Evolutionary conservation across 2,329 filamentous ascomycete species (phyloP).

Genomic region (Huntiella moniliformis): DNA sequence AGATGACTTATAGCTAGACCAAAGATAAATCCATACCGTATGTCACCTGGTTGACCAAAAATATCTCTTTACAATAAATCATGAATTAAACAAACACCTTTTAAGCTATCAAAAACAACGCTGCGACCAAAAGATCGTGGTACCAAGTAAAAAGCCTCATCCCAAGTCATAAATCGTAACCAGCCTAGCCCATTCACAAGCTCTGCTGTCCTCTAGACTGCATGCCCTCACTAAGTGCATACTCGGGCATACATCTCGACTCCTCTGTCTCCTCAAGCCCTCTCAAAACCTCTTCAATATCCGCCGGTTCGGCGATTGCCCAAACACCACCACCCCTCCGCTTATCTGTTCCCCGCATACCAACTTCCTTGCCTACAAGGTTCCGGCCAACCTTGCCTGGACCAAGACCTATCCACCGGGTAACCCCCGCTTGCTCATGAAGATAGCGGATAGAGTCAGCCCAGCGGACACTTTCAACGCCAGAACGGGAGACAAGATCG

Average conservation of each 20-base stretch:
- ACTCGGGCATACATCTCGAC: conserved; percentile 21
- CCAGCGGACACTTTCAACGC: conserved; percentile 85
- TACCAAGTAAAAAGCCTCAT: neutral
- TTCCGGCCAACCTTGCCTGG: conserved; percentile 89
- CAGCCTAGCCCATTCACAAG: neutral
- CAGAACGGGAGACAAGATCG: conserved; percentile 60
- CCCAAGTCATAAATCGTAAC: neutral
- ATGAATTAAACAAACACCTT: no score
- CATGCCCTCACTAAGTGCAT: conserved; percentile 7
- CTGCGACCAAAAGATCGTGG: no score
- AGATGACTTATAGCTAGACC: no score
- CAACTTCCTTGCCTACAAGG: conserved; percentile 86
- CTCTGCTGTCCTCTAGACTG: neutral
- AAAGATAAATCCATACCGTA: neutral
- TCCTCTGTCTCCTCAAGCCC: conserved; percentile 46
- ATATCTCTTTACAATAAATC: no score
- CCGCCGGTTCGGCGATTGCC: conserved; percentile 67
- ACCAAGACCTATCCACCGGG: conserved; percentile 78
- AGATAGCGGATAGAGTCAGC: conserved; percentile 85
- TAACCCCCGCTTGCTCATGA: conserved; percentile 63
- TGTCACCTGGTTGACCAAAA: neutral
- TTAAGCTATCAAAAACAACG: neutral
- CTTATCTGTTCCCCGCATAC: conserved; percentile 57
- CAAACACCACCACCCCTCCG: conserved; percentile 84
- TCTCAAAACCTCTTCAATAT: conserved; percentile 49